Conservation (phyloP, 2,329 filamentous ascomycete genomes). For the Myotisia sp. region DNA sequence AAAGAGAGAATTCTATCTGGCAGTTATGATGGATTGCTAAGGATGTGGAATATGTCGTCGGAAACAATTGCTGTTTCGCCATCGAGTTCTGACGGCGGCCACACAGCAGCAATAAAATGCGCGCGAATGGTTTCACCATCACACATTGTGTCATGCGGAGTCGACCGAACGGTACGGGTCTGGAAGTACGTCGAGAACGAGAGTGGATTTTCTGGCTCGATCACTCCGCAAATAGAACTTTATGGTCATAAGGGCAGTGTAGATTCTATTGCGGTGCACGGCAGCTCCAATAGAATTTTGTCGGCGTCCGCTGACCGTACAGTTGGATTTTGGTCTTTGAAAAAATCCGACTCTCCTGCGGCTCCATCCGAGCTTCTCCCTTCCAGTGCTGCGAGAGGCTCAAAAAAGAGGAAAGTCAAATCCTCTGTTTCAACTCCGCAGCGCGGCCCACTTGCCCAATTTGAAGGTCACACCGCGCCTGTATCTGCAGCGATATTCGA, state of each 20-base stretch:
- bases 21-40: slow-evolving; percentile 76
- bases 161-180: slow-evolving; percentile 72
- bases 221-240: slow-evolving; percentile 65
- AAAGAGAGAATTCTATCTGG: slow-evolving; percentile 73
- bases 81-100: slow-evolving; percentile 52
- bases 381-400: slow-evolving; percentile 44
- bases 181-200: slow-evolving; percentile 72
- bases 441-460: slow-evolving; percentile 62
- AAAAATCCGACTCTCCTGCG: slow-evolving; percentile 58
- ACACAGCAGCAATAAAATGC: slow-evolving; percentile 64
- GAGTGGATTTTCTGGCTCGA: slow-evolving; percentile 44
- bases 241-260: slow-evolving; percentile 67
- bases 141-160: slow-evolving; percentile 66
- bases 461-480: slow-evolving; percentile 56
- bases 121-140: slow-evolving; percentile 67
- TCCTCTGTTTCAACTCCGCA: slow-evolving; percentile 47
- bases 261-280: slow-evolving; percentile 60
- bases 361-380: slow-evolving; percentile 58
- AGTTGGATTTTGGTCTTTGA: slow-evolving; percentile 78
- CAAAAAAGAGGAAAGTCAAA: slow-evolving; percentile 65
- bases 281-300: slow-evolving; percentile 60
- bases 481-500: slow-evolving; percentile 77
- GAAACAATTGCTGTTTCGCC: slow-evolving; percentile 65
- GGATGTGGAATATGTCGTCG: slow-evolving; percentile 84
- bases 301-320: slow-evolving; percentile 72